These are phyloP conservation scores for Paulownia fortunei DNA, from an alignment of 257 asterid genomes.

Conservation along the genomic window DNA sequence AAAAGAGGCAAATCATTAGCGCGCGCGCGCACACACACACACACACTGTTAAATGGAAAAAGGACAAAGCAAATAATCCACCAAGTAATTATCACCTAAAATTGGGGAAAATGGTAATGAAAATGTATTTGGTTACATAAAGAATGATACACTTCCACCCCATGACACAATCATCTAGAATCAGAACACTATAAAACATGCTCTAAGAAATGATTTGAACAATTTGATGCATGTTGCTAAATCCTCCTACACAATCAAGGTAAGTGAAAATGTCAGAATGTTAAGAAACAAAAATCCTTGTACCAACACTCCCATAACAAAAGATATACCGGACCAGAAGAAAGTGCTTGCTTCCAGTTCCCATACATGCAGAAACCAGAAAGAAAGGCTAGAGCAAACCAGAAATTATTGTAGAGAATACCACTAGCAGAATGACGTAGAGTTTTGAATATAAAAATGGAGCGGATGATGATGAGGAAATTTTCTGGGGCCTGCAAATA, in stretches of 20 bases:
- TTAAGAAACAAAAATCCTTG: not conserved
- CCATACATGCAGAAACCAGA: not conserved
- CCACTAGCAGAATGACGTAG: constrained; percentile 31
- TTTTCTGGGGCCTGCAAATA: constrained; percentile 55
- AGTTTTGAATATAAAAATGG: constrained; percentile 32
- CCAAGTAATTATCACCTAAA: not conserved
- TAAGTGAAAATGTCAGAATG: not conserved
- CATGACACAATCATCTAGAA: constrained; percentile 14
- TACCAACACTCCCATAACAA: too few species aligned
- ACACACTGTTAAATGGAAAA: too few species aligned
- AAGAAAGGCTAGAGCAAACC: constrained; percentile 18
- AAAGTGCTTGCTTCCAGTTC: too few species aligned
- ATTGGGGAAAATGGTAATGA: not conserved
- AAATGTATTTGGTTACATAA: constrained; percentile 18
- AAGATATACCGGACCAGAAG: too few species aligned
- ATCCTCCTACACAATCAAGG: constrained; percentile 19
- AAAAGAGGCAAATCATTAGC: too few species aligned
- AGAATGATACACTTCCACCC: not conserved
- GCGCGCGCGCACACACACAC: too few species aligned
- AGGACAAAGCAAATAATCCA: not conserved
- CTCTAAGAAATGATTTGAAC: constrained; percentile 26
- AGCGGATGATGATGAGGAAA: constrained; percentile 38
- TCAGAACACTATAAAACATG: constrained; percentile 13
- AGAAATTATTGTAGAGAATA: constrained; percentile 32
- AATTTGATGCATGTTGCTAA: constrained; percentile 23